Evolutionary conservation across 495 filamentous ascomycete genomes (phyloP).

Genomic region (Staphylotrichum tortipilum): DNA sequence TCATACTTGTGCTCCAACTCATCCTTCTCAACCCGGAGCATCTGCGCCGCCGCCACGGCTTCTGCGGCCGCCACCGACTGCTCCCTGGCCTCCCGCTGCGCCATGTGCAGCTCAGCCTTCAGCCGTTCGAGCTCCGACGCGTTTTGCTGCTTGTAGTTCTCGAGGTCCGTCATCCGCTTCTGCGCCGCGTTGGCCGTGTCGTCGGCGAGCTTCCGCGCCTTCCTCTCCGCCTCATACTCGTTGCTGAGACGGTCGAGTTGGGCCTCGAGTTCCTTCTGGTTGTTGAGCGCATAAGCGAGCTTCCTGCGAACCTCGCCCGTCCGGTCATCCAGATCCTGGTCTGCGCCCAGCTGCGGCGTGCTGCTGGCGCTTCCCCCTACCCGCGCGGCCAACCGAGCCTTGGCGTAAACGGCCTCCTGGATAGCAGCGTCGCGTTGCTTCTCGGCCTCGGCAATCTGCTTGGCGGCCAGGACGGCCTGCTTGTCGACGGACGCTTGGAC

Average conservation of each 20-base stretch:
- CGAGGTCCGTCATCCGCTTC: conserved; percentile 72
- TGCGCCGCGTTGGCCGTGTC: conserved; percentile 77
- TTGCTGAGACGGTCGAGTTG: conserved; percentile 55
- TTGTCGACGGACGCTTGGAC: conserved; percentile 81
- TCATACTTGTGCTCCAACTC: conserved; percentile 64
- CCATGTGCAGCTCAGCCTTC: conserved; percentile 71
- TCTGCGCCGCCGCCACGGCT: conserved; percentile 59
- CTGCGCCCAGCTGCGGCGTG: conserved; percentile 61
- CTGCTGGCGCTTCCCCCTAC: conserved; percentile 56
- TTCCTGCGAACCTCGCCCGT: conserved; percentile 71
- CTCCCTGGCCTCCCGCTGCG: conserved; percentile 65
- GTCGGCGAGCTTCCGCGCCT: conserved; percentile 73
- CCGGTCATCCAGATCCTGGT: conserved; percentile 56
- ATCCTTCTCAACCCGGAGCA: conserved; percentile 74
- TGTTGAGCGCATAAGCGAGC: conserved; percentile 67
- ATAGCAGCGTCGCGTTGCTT: conserved; percentile 87
- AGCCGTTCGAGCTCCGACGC: conserved; percentile 75
- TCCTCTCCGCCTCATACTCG: conserved; percentile 74
- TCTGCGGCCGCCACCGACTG: conserved; percentile 68
- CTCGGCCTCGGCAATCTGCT: conserved; percentile 84
- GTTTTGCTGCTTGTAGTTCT: conserved; percentile 70
- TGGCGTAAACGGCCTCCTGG: conserved; percentile 87
- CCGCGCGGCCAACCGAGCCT: conserved; percentile 82
- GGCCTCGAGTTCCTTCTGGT: conserved; percentile 65
- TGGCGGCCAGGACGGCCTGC: conserved; percentile 74